A percentile compares a stretch with the other conserved stretches of the same genome.
phyloP scores from a whole-genome alignment of 176 grass and related monocot species.

The Avena eriantha region DNA sequence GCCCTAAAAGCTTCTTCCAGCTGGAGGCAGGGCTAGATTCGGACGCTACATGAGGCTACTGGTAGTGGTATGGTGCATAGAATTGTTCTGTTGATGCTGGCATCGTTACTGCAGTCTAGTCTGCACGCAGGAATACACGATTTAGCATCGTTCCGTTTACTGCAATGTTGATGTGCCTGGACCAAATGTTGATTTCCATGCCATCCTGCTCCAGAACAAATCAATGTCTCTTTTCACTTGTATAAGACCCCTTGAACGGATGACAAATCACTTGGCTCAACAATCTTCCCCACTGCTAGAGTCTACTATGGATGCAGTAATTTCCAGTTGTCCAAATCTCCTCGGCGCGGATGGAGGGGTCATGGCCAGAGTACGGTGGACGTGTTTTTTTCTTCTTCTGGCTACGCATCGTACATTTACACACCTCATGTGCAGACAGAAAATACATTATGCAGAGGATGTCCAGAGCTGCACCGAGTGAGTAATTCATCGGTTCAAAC shows the following conservation, averaged over 20 bases:
- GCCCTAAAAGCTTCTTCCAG: not conserved
- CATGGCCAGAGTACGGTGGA: not conserved
- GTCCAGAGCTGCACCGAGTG: not conserved
- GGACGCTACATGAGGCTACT: not conserved
- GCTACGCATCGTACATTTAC: not conserved
- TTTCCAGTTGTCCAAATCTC: not conserved
- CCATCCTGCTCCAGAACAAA: conserved; percentile 2
- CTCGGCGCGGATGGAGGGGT: not conserved
- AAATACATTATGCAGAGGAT: not conserved
- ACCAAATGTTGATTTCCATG: conserved; percentile 37
- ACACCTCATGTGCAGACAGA: not conserved
- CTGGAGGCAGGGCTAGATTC: not conserved
- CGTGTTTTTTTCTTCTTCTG: not conserved
- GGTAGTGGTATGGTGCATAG: not conserved
- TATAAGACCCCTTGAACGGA: too few species aligned
- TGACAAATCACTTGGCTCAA: not conserved
- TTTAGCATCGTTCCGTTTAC: not conserved
- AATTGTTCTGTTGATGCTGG: not conserved
- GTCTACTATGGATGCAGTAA: not conserved
- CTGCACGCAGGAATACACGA: not conserved
- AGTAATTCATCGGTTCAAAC: conserved; percentile 17
- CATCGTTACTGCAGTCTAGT: not conserved
- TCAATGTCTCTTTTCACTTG: not conserved
- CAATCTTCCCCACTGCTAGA: conserved; percentile 6
- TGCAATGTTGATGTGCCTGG: conserved; percentile 8